Conservation (phyloP, 2,329 filamentous ascomycete species). For the Arthrobotrys iridis region DNA sequence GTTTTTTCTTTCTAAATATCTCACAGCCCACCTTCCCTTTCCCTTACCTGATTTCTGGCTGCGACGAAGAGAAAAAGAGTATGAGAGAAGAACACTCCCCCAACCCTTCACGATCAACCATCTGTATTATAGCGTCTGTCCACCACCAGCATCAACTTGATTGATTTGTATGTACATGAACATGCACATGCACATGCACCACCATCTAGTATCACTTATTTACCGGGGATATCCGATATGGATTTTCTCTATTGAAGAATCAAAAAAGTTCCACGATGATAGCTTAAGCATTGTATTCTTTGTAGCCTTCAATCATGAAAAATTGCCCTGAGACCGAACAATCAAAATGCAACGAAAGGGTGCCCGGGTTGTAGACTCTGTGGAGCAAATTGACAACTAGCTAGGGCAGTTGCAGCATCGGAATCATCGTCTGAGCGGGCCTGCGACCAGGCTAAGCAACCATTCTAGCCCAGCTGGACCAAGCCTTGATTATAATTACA, state of each 20-base stretch:
- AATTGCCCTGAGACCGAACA: too few species aligned
- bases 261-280: not conserved
- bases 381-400: too few species aligned
- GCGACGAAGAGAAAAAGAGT: conserved; percentile 17
- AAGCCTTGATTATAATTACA: too few species aligned
- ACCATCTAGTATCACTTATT: conserved; percentile 4
- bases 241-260: conserved; percentile 13
- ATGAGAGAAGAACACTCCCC: not conserved
- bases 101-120: not conserved
- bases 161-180: conserved; percentile 2
- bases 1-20: conserved; percentile 5
- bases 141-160: conserved; percentile 7
- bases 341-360: too few species aligned
- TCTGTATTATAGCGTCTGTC: conserved; percentile 38
- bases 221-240: conserved; percentile 1
- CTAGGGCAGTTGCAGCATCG: too few species aligned
- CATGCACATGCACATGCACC: conserved; percentile 2
- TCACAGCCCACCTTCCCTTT: not conserved
- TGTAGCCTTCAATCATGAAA: too few species aligned
- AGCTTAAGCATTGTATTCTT: not conserved
- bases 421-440: too few species aligned
- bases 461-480: too few species aligned
- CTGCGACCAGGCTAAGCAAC: not conserved
- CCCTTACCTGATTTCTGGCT: conserved; percentile 10
- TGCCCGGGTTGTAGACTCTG: too few species aligned